Evolutionary conservation across 805 yeast species (phyloP).

Genomic region (Candida piceae): DNA sequence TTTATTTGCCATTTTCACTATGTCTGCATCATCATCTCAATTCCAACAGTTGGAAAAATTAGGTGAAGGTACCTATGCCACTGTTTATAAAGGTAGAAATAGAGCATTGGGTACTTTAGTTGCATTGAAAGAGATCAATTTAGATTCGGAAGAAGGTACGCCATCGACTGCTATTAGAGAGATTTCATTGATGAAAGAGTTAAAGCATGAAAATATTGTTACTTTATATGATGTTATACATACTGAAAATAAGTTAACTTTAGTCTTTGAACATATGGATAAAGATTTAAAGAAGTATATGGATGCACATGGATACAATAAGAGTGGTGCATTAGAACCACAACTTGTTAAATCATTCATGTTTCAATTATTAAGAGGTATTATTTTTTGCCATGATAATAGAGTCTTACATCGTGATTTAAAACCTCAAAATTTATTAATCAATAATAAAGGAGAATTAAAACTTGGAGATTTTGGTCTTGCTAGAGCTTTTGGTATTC

Average conservation of each 20-base stretch:
- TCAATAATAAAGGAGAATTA: constrained; percentile 83
- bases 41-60: constrained; percentile 65
- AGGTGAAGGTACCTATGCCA: constrained; percentile 96
- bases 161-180: constrained; percentile 98
- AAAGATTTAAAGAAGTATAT: constrained; percentile 89
- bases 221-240: constrained; percentile 93
- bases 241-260: constrained; percentile 89
- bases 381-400: constrained; percentile 81
- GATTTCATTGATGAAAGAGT: constrained; percentile 90
- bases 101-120: constrained; percentile 83
- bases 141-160: constrained; percentile 97
- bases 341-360: constrained; percentile 81
- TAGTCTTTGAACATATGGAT: constrained; percentile 92
- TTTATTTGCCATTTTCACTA: constrained; percentile 1
- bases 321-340: constrained; percentile 66
- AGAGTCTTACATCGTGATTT: constrained; percentile 80
- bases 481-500: constrained; percentile 97
- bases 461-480: constrained; percentile 96
- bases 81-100: constrained; percentile 93
- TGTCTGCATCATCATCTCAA: constrained; percentile 36
- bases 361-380: constrained; percentile 89
- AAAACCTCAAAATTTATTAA: constrained; percentile 91
- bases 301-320: constrained; percentile 68
- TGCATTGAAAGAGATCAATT: constrained; percentile 89
- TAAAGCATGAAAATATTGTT: constrained; percentile 88